Evolutionary conservation across 192 early-diverging fungal genomes (phyloP).

Genomic region (Entomortierella beljakovae): DNA sequence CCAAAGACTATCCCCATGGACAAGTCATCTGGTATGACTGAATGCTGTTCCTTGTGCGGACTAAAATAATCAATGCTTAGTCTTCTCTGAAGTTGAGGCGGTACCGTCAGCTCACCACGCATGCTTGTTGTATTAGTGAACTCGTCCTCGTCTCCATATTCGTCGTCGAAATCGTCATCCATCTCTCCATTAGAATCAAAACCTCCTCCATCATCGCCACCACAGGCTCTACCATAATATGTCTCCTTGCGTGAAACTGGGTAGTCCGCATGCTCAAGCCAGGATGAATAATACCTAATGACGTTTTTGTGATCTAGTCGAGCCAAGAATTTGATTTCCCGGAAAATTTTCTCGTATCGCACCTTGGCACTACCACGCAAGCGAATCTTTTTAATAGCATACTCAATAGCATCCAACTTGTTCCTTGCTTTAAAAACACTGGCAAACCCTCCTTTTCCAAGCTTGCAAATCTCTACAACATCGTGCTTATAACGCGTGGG

Average conservation of each 20-base stretch:
- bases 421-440: conserved; percentile 86
- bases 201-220: conserved; percentile 18
- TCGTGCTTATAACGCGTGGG: conserved; percentile 84
- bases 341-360: conserved; percentile 79
- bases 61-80: conserved; percentile 42
- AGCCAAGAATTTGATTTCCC: conserved; percentile 93
- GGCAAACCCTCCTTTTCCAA: conserved; percentile 96
- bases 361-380: conserved; percentile 64
- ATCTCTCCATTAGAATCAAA: conserved; percentile 49
- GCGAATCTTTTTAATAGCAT: conserved; percentile 91
- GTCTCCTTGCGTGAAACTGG: conserved; percentile 28
- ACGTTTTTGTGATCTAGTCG: conserved; percentile 89
- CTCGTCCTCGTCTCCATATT: conserved; percentile 54
- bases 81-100: background rate
- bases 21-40: conserved; percentile 22
- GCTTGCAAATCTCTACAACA: conserved; percentile 79
- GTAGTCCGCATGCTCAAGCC: conserved; percentile 81
- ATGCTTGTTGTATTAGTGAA: conserved; percentile 24
- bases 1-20: conserved; percentile 53
- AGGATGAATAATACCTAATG: conserved; percentile 92
- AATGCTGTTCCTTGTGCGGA: conserved; percentile 28
- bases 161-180: conserved; percentile 55
- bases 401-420: conserved; percentile 88
- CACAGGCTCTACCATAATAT: conserved; percentile 14
- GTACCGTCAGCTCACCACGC: conserved; percentile 2